phyloP scores from a whole-genome alignment of 805 yeast genomes.

The Lipomyces yamadae region DNA sequence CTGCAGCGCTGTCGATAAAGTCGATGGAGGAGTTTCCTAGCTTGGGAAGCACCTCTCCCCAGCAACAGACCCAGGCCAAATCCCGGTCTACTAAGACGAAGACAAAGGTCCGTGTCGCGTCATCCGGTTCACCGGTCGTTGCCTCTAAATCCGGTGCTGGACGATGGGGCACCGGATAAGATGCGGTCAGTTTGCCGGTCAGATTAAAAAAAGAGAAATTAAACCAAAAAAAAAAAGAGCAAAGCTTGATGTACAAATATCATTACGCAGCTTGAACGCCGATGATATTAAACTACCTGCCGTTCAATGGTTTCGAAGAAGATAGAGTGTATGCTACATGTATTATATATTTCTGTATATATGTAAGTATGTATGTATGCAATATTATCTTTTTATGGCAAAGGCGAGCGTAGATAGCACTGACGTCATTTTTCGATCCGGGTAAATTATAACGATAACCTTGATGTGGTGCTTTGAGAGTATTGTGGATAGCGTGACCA shows the following conservation, averaged over 20 bases:
- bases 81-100: not conserved
- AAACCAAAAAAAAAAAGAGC: not conserved
- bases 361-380: not conserved
- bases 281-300: not conserved
- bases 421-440: too few relatives aligned
- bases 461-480: too few relatives aligned
- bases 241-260: not conserved
- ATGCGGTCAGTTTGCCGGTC: not conserved
- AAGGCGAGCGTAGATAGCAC: not conserved
- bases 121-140: not conserved
- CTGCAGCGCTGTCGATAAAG: constrained; percentile 14
- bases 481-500: too few relatives aligned
- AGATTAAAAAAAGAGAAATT: not conserved
- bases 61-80: constrained; percentile 7
- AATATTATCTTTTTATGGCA: not conserved
- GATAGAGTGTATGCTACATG: constrained; percentile 1
- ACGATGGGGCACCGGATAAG: constrained; percentile 4
- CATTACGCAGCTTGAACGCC: not conserved
- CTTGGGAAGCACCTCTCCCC: constrained; percentile 4
- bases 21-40: constrained; percentile 28
- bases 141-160: not conserved
- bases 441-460: too few relatives aligned
- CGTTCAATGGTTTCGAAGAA: not conserved
- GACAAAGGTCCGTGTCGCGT: not conserved
- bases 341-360: not conserved